These are phyloP conservation scores for Cnidoscolus chayamansa DNA, from an alignment of 441 rosid species.

Conservation along the genomic window DNA sequence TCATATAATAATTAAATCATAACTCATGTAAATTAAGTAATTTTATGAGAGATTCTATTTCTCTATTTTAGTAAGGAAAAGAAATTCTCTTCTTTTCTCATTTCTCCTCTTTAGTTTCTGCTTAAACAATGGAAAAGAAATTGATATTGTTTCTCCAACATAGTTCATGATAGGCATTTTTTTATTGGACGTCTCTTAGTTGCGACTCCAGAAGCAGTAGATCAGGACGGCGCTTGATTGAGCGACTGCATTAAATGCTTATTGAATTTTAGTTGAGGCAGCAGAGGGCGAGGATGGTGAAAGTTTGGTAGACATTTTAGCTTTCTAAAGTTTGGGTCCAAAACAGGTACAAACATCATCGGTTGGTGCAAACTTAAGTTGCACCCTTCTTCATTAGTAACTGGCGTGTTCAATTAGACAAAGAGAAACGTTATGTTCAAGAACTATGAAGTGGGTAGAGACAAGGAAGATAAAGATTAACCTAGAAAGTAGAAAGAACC, in stretches of 20 bases:
- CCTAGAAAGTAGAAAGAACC: neutral
- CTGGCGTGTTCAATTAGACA: neutral
- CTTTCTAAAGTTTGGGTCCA: too few relatives aligned
- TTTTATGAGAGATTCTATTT: too few relatives aligned
- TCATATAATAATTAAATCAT: too few relatives aligned
- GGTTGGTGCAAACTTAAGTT: neutral
- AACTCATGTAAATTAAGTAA: too few relatives aligned
- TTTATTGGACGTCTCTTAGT: slow-evolving; percentile 1
- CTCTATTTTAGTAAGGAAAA: too few relatives aligned
- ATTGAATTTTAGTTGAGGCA: neutral
- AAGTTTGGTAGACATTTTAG: neutral
- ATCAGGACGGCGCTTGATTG: neutral
- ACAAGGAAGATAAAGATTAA: neutral
- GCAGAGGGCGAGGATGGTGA: neutral
- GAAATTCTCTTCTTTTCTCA: too few relatives aligned
- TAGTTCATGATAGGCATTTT: neutral
- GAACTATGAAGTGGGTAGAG: neutral
- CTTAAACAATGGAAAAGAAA: too few relatives aligned
- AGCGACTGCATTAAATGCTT: neutral
- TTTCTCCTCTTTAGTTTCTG: too few relatives aligned
- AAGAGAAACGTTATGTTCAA: neutral
- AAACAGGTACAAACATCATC: neutral
- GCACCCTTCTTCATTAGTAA: neutral
- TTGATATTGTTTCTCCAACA: neutral
- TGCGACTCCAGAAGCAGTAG: neutral